These are phyloP conservation scores for Dioszegia hungarica DNA, from an alignment of 768 basidiomycete species.

Conservation along the genomic window DNA sequence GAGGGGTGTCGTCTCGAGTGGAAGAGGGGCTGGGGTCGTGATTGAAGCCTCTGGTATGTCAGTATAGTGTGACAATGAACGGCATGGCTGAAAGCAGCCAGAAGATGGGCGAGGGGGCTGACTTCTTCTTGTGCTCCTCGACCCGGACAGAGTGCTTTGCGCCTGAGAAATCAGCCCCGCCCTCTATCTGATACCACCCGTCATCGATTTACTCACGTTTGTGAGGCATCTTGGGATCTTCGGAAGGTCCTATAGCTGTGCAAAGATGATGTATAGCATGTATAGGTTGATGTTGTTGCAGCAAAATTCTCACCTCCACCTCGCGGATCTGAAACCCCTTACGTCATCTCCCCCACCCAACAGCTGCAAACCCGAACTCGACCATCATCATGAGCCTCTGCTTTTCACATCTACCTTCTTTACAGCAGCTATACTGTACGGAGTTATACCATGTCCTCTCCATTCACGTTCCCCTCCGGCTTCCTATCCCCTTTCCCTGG, in stretches of 20 bases:
- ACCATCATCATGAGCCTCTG: neutral
- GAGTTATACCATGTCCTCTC: neutral
- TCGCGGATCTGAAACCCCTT: neutral
- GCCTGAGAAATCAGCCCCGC: conserved; percentile 14
- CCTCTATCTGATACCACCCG: neutral
- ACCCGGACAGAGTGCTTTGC: conserved; percentile 40
- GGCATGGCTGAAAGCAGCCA: too few relatives aligned
- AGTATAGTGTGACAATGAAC: neutral
- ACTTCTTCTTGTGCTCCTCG: conserved; percentile 37
- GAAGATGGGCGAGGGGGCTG: conserved; percentile 3
- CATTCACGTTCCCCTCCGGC: conserved; percentile 1
- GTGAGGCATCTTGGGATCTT: conserved; percentile 32
- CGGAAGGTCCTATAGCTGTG: neutral
- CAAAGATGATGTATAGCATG: neutral
- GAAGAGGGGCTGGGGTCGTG: conserved; percentile 23
- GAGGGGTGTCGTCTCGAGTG: conserved; percentile 34
- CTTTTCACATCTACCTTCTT: too few relatives aligned
- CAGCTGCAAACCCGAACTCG: neutral
- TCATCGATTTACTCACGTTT: conserved; percentile 28
- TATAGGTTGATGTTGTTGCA: neutral
- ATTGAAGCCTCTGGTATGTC: conserved; percentile 24
- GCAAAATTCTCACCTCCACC: neutral
- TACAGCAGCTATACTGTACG: neutral
- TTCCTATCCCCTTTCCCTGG: neutral
- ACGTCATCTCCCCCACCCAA: neutral